Conservation (phyloP, 2,329 filamentous ascomycete species). For the Trichophyton mentagrophytes region DNA sequence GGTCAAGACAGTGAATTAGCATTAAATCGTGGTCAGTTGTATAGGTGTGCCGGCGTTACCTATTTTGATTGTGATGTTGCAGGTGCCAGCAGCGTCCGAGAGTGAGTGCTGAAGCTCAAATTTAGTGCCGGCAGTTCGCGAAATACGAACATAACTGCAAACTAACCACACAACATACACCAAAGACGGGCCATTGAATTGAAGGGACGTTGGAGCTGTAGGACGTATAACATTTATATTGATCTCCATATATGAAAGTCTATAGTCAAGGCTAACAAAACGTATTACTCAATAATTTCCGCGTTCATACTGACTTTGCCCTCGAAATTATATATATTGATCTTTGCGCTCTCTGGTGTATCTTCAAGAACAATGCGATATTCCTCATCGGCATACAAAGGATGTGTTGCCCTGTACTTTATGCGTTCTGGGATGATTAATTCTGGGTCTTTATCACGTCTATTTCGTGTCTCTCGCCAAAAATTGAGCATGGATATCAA, state of each 20-base stretch:
- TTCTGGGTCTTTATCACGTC: constrained; percentile 13
- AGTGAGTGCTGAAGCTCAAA: background rate
- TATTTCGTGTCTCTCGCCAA: constrained; percentile 29
- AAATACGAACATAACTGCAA: background rate
- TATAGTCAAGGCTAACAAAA: background rate
- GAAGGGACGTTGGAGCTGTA: too few species aligned
- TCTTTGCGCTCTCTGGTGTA: constrained; percentile 19
- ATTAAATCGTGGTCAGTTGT: too few species aligned
- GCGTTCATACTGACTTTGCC: constrained; percentile 29
- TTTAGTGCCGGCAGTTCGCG: background rate
- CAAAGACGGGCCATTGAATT: too few species aligned
- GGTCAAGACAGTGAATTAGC: background rate
- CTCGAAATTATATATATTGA: constrained; percentile 24
- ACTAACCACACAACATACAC: too few species aligned
- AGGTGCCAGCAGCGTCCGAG: background rate
- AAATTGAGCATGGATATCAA: constrained; percentile 33
- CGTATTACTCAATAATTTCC: constrained; percentile 17
- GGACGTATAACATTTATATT: background rate
- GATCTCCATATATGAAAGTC: background rate
- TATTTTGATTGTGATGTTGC: too few species aligned
- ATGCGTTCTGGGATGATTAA: constrained; percentile 31
- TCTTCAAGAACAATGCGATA: constrained; percentile 34
- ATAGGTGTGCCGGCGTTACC: too few species aligned
- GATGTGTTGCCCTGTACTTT: constrained; percentile 37
- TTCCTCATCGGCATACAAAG: constrained; percentile 38